These are phyloP conservation scores for Penicillium desertorum DNA, from an alignment of 495 filamentous ascomycete species.

Conservation along the genomic window DNA sequence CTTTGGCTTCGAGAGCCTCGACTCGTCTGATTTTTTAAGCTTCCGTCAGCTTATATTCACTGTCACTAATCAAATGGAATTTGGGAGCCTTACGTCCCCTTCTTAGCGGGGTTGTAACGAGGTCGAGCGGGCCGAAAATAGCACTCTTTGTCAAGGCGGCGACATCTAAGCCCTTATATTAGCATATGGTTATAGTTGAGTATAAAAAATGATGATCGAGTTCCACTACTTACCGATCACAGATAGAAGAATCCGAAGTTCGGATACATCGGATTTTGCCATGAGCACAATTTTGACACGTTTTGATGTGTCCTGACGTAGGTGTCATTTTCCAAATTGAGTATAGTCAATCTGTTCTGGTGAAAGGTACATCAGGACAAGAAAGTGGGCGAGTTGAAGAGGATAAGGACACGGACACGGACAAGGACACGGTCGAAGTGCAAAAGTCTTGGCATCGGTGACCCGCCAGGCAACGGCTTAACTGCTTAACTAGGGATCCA, in stretches of 20 bases:
- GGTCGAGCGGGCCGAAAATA: conserved; percentile 21
- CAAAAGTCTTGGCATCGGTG: conserved; percentile 1
- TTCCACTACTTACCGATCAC: conserved; percentile 1
- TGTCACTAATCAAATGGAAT: conserved; percentile 5
- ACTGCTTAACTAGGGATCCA: conserved; percentile 2
- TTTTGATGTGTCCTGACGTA: conserved; percentile 3
- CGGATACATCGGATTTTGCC: conserved; percentile 9
- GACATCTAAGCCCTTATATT: conserved; percentile 15
- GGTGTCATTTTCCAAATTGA: conserved; percentile 1
- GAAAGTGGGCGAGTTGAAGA: conserved; percentile 3
- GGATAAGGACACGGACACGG: conserved; percentile 4
- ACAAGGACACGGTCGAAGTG: conserved; percentile 2
- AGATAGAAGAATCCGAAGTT: conserved; percentile 1
- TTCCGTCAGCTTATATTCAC: conserved; percentile 9
- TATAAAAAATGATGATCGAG: conserved; percentile 7
- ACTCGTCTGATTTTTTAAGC: conserved; percentile 13
- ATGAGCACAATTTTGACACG: conserved; percentile 4
- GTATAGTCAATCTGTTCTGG: background rate
- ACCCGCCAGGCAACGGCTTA: conserved; percentile 2
- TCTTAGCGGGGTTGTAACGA: conserved; percentile 17
- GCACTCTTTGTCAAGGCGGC: conserved; percentile 22
- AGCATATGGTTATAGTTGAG: conserved; percentile 8
- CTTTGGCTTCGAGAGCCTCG: conserved; percentile 20
- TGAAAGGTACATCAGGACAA: background rate
- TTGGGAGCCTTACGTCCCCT: conserved; percentile 15